A percentile compares a stretch with the other conserved stretches of the same genome.
phyloP scores from a whole-genome alignment of 768 basidiomycete genomes.

The Calocybe gangraenosa region DNA sequence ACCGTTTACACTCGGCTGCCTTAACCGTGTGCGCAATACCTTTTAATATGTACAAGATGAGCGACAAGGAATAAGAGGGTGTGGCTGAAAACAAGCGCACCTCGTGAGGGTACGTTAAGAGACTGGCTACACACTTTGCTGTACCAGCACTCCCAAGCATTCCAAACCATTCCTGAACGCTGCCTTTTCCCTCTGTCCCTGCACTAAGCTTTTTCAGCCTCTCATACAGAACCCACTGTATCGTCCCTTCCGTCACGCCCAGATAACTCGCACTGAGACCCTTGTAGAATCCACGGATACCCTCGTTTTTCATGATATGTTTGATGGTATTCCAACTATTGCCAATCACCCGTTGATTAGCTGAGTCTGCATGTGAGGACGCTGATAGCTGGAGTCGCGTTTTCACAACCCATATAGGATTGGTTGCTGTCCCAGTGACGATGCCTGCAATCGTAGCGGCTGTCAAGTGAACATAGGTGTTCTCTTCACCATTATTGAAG shows the following conservation, averaged over 20 bases:
- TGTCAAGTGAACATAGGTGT: constrained; percentile 76
- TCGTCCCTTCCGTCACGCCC: constrained; percentile 93
- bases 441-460: constrained; percentile 88
- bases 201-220: constrained; percentile 71
- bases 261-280: constrained; percentile 93
- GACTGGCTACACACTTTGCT: constrained; percentile 89
- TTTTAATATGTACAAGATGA: constrained; percentile 23
- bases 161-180: constrained; percentile 64
- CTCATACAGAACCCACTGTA: constrained; percentile 98
- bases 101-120: constrained; percentile 99
- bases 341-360: constrained; percentile 32
- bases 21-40: constrained; percentile 89
- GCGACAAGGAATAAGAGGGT: neutral
- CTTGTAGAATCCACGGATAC: constrained; percentile 87
- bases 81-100: constrained; percentile 43
- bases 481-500: constrained; percentile 80
- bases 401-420: constrained; percentile 99
- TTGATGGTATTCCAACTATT: constrained; percentile 61
- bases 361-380: constrained; percentile 15
- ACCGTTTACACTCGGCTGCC: constrained; percentile 81
- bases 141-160: constrained; percentile 89
- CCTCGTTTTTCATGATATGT: constrained; percentile 77
- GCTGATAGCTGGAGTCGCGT: constrained; percentile 82
- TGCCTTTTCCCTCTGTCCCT: constrained; percentile 50
- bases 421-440: constrained; percentile 84